Percentiles rank a stretch among this genome's conserved stretches.
phyloP scores from a whole-genome alignment of 2,329 filamentous ascomycete species.

The Penicillium sp. region DNA sequence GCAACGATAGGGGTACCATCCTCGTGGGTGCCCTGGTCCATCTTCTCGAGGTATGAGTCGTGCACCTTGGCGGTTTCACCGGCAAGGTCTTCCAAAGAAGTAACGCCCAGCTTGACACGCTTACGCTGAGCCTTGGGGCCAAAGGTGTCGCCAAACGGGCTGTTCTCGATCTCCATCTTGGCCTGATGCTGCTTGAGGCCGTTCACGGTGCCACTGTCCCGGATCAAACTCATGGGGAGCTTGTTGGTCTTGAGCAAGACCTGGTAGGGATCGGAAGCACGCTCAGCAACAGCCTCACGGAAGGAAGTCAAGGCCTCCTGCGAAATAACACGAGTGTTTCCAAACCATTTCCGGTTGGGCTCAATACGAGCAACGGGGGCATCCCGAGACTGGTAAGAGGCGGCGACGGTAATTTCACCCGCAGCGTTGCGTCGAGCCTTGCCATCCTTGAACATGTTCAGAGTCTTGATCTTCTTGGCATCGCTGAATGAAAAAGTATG shows the following conservation, averaged over 20 bases:
- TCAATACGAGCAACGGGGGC: conserved; percentile 83
- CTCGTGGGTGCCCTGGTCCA: conserved; percentile 76
- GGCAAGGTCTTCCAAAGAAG: conserved; percentile 79
- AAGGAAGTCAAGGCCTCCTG: conserved; percentile 87
- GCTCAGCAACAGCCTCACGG: conserved; percentile 87
- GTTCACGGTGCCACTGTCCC: conserved; percentile 75
- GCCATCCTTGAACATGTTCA: conserved; percentile 91
- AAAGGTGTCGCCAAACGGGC: conserved; percentile 86
- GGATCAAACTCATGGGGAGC: conserved; percentile 91
- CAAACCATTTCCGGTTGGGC: conserved; percentile 97
- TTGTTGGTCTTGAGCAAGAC: conserved; percentile 98
- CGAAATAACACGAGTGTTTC: conserved; percentile 86
- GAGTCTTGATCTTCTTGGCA: conserved; percentile 84
- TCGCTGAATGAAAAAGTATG: conserved; percentile 42
- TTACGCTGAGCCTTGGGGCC: conserved; percentile 93
- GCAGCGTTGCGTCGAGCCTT: conserved; percentile 78
- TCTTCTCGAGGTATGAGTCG: conserved; percentile 76
- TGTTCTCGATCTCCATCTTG: conserved; percentile 88
- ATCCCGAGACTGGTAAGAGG: conserved; percentile 80
- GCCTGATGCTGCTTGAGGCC: conserved; percentile 90
- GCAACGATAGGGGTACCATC: conserved; percentile 68
- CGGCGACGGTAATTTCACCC: conserved; percentile 83
- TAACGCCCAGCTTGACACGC: conserved; percentile 83
- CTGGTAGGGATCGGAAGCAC: conserved; percentile 85
- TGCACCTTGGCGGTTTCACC: conserved; percentile 79